Base-by-base conservation (phyloP, 352 stramenopile species). In the Phytophthora pseudosyringae region DNA sequence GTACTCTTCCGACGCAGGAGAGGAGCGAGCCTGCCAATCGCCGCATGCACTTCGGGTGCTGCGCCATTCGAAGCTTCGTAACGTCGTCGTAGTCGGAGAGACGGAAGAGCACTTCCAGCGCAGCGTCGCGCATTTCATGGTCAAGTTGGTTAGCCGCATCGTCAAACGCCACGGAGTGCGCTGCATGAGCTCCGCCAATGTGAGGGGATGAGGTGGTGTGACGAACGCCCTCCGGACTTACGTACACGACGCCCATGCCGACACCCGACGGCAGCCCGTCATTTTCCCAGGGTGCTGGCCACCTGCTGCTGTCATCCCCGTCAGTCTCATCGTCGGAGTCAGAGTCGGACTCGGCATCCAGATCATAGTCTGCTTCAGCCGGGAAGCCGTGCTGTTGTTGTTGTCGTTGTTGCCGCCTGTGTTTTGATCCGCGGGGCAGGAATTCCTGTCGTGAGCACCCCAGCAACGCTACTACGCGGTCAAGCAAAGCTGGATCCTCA, bases 161-260 rank as follows among this genome's bases (percentile, higher is more conserved):
- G 12, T 86, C 80, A 45, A 67, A 70, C 12, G 38, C 48, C 54
- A 60, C 44, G 0, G 63, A 64, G 16, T 64, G 45, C 2, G 53
- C 68, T 29, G 68, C 68, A 45, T 69, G 63, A 45, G 68, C 63
- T 7, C 68, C 68, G 12, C 56, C 59, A 8, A 73, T 59, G 39
- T 73, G 59, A 46, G 59, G 54, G 4, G 64, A 73, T 1, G 76
- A 79, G 5, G 67, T 71, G 1, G 68, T 75, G 46, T 78, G 83
- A n/a, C 81, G 77, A 25, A 81, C 82, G 12, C 82, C 86, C 35
- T 90, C 81, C 0, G 80, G 73, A 40, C 78, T 90, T 15, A 90
- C 82, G 59, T 91, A 93, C 35, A 94, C 84, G 26, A 93, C 77
- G 36, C 86, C 86, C 78, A 94, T 91, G 35, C 83, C 83, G 5